Evolutionary conservation across 1,139 yeast species (phyloP).

Genomic region (Yamadazyma diospyri): DNA sequence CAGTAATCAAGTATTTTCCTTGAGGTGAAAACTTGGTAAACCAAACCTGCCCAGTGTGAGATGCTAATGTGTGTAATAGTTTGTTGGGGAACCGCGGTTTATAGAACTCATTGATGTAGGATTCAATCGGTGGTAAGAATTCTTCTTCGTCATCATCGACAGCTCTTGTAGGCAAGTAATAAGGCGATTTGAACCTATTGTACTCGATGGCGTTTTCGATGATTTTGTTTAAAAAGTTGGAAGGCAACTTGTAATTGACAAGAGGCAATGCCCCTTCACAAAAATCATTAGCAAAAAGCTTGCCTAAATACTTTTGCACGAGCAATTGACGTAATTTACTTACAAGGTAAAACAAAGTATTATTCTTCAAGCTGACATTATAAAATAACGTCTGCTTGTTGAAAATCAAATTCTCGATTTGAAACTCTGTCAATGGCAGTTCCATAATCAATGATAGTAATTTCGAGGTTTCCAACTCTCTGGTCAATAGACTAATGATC

Average conservation of each 20-base stretch:
- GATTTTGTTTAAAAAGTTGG: conserved; percentile 24
- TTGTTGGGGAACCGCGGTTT: conserved; percentile 45
- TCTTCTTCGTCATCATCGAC: conserved; percentile 4
- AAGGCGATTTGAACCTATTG: conserved; percentile 27
- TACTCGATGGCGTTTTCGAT: conserved; percentile 28
- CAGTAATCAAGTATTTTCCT: conserved; percentile 73
- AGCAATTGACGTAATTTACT: conserved; percentile 11
- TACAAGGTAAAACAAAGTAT: conserved; percentile 9
- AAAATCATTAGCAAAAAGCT: conserved; percentile 13
- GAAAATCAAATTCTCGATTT: conserved; percentile 13
- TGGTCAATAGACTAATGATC: conserved; percentile 15
- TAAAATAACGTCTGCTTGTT: conserved; percentile 10
- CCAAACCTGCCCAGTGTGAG: conserved; percentile 83
- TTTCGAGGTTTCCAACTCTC: conserved; percentile 28
- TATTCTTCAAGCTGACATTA: conserved; percentile 6
- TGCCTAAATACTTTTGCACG: conserved; percentile 9
- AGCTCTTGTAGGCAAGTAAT: conserved; percentile 33
- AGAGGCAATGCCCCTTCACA: conserved; percentile 14
- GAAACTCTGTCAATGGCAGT: conserved; percentile 15
- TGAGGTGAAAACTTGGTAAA: conserved; percentile 71
- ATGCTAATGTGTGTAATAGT: conserved; percentile 35
- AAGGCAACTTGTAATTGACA: conserved; percentile 17
- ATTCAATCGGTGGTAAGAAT: conserved; percentile 14
- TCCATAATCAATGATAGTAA: conserved; percentile 20
- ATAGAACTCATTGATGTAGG: conserved; percentile 16